These are phyloP conservation scores for Candida pseudoviswanathii DNA, from an alignment of 1,139 yeast species.

Conservation along the genomic window DNA sequence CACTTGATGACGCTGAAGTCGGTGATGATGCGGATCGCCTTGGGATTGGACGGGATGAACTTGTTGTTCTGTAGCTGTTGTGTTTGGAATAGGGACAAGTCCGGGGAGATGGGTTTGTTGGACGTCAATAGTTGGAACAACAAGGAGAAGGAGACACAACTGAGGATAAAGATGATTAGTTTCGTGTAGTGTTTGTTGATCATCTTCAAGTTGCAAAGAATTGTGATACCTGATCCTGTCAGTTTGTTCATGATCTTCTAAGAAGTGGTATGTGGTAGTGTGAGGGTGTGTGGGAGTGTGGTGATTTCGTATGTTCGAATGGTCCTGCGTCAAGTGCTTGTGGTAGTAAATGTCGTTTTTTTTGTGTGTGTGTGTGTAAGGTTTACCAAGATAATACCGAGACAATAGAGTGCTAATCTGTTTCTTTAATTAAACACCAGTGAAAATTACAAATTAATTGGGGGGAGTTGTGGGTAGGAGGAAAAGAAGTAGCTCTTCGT, in stretches of 20 bases:
- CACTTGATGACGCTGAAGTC: constrained; percentile 15
- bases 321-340: too few relatives aligned
- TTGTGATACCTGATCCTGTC: background rate
- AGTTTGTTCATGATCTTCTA: background rate
- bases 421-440: too few relatives aligned
- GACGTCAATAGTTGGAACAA: background rate
- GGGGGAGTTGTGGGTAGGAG: too few relatives aligned
- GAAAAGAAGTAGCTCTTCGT: too few relatives aligned
- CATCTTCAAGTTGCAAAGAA: constrained; percentile 1
- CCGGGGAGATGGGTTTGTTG: constrained; percentile 3
- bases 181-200: constrained; percentile 13
- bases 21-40: constrained; percentile 8
- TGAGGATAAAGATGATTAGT: constrained; percentile 3
- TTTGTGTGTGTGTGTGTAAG: too few relatives aligned
- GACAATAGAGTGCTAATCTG: too few relatives aligned
- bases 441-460: too few relatives aligned
- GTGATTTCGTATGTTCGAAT: too few relatives aligned
- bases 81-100: constrained; percentile 6
- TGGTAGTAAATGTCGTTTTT: too few relatives aligned
- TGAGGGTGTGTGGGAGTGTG: background rate
- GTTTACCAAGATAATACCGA: too few relatives aligned
- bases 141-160: background rate
- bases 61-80: constrained; percentile 3
- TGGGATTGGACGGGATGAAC: background rate
- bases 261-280: background rate